Conservation (phyloP, 2,329 filamentous ascomycete species). For the Plectosphaerella cucumerina region DNA sequence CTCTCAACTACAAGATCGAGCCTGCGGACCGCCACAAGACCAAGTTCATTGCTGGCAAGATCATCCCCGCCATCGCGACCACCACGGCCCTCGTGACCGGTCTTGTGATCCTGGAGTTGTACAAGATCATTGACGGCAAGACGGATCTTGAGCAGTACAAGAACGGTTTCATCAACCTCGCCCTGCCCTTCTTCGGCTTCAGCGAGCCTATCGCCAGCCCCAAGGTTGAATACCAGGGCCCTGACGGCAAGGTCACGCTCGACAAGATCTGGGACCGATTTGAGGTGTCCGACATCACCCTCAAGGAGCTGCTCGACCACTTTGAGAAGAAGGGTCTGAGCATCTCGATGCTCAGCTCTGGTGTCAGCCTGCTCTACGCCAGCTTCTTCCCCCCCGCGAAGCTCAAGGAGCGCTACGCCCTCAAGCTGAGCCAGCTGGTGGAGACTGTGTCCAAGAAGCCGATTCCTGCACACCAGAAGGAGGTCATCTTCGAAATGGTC, state of each 20-base stretch:
- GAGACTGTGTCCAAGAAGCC: constrained; percentile 88
- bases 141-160: constrained; percentile 98
- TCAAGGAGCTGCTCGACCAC: constrained; percentile 76
- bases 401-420: constrained; percentile 73
- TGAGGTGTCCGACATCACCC: constrained; percentile 79
- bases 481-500: constrained; percentile 94
- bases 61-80: constrained; percentile 96
- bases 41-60: constrained; percentile 99
- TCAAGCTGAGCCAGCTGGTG: constrained; percentile 86
- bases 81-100: constrained; percentile 95
- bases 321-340: constrained; percentile 78
- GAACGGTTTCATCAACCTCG: constrained; percentile 96
- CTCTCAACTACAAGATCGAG: constrained; percentile 96
- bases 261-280: constrained; percentile 99
- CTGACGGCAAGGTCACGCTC: constrained; percentile 73
- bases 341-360: constrained; percentile 94
- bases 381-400: constrained; percentile 79
- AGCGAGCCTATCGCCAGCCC: constrained; percentile 93
- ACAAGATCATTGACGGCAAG: constrained; percentile 96
- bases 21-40: constrained; percentile 93
- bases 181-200: constrained; percentile 96
- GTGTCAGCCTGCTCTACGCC: constrained; percentile 90
- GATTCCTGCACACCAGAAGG: constrained; percentile 86
- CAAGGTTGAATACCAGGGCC: constrained; percentile 84
- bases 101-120: constrained; percentile 85